Evolutionary conservation across 2,329 filamentous ascomycete genomes (phyloP).

Genomic region (Fusarium chaquense): DNA sequence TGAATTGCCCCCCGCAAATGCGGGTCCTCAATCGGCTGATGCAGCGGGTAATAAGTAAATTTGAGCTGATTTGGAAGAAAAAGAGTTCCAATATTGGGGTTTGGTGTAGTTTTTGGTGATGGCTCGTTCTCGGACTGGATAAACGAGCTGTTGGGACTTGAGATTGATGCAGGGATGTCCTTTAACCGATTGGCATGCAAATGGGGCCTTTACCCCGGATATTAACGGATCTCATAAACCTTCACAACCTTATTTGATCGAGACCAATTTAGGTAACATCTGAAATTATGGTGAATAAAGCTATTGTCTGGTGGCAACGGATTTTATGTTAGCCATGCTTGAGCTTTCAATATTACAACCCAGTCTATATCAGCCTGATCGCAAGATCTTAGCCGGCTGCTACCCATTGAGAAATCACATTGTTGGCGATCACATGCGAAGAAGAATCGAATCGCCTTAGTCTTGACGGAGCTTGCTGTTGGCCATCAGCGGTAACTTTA

Average conservation of each 20-base stretch:
- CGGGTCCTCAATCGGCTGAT: neutral
- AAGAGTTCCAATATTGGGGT: neutral
- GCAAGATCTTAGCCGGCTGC: neutral
- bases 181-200: conserved; percentile 5
- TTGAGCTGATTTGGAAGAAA: neutral
- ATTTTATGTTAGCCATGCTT: neutral
- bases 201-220: neutral
- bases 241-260: conserved; percentile 1
- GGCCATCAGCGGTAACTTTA: accelerated
- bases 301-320: neutral
- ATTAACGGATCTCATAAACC: neutral
- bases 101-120: neutral
- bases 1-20: neutral
- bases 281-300: neutral
- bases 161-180: neutral
- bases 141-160: neutral
- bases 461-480: neutral
- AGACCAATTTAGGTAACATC: neutral
- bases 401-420: neutral
- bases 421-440: neutral
- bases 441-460: accelerated
- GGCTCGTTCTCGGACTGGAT: neutral
- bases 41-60: neutral
- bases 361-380: conserved; percentile 1
- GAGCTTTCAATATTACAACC: neutral